Conservation (phyloP, 2,329 filamentous ascomycete species). For the Scytalidium lignicola region DNA sequence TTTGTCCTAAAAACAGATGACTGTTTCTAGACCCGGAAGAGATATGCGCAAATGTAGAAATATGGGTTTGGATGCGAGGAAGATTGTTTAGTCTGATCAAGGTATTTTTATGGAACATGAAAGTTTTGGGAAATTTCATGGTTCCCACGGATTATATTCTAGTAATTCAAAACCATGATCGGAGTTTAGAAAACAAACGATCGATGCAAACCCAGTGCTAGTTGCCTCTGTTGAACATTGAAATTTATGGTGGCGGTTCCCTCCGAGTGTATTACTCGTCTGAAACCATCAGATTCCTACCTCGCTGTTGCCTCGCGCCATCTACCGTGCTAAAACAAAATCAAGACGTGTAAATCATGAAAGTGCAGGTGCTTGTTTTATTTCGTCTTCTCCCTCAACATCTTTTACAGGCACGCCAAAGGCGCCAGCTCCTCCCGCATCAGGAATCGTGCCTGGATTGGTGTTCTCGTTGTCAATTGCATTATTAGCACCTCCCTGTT, state of each 20-base stretch:
- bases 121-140: neutral
- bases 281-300: neutral
- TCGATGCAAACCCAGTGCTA: neutral
- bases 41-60: too few species aligned
- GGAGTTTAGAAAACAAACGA: neutral
- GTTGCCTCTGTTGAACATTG: neutral
- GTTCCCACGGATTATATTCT: neutral
- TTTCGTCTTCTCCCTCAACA: conserved; percentile 14
- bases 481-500: conserved; percentile 33
- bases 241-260: neutral
- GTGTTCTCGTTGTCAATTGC: conserved; percentile 31
- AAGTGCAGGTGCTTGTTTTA: conserved; percentile 16
- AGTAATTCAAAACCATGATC: neutral
- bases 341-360: neutral
- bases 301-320: neutral
- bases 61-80: too few species aligned
- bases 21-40: too few species aligned
- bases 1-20: too few species aligned
- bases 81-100: too few species aligned
- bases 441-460: conserved; percentile 18
- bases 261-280: neutral
- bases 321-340: neutral
- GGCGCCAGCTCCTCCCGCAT: conserved; percentile 11
- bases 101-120: neutral
- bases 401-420: conserved; percentile 11